These are phyloP conservation scores for Tolypocladium nubicola DNA, from an alignment of 2,329 filamentous ascomycete genomes.

Conservation along the genomic window DNA sequence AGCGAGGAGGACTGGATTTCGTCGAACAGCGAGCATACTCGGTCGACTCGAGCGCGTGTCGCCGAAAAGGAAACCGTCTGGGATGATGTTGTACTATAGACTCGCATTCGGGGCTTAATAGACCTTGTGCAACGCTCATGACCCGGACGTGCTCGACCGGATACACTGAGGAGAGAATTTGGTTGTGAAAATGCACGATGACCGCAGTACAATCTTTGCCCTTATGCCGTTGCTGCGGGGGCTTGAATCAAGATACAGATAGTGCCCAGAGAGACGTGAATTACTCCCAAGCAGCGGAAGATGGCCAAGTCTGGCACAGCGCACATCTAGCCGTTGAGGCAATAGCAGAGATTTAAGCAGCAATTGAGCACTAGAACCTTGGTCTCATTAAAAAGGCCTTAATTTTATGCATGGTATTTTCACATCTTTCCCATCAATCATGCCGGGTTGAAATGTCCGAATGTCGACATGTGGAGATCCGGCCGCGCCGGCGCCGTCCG, in stretches of 20 bases:
- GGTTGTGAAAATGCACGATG: neutral
- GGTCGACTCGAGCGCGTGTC: slow-evolving; percentile 13
- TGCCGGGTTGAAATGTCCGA: neutral
- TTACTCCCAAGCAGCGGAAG: neutral
- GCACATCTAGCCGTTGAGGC: no score
- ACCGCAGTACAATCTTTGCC: neutral
- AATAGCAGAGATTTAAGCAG: neutral
- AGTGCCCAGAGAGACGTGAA: neutral
- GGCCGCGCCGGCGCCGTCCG: neutral
- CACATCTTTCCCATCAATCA: no score
- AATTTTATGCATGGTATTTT: neutral
- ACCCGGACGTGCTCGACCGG: neutral
- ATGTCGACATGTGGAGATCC: neutral
- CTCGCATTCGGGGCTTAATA: slow-evolving; percentile 22
- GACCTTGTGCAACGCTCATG: slow-evolving; percentile 15
- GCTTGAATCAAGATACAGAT: no score
- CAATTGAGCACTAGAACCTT: neutral
- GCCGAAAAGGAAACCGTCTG: slow-evolving; percentile 7
- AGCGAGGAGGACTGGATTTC: slow-evolving; percentile 9
- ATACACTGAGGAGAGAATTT: no score
- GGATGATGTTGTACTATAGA: slow-evolving; percentile 33
- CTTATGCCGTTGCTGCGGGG: neutral
- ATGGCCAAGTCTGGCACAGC: neutral
- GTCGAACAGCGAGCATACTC: slow-evolving; percentile 12
- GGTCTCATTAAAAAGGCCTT: neutral